Percentiles rank a stretch among this genome's conserved stretches.
Conservation (phyloP, 2,329 filamentous ascomycete genomes). For the Xylariaceae sp. region DNA sequence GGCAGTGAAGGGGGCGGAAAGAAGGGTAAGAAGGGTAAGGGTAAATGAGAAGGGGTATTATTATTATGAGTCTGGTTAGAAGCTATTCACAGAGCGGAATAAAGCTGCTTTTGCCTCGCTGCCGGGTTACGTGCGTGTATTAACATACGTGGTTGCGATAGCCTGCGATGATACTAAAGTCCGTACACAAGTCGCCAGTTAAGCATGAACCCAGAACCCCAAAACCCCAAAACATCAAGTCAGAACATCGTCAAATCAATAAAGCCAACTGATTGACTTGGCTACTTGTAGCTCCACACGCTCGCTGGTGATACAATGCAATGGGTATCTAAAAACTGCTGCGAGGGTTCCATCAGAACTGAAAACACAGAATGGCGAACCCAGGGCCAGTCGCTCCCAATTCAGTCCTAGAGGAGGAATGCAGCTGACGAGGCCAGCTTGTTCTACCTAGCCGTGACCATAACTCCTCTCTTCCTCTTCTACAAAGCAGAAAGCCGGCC, state of each 20-base stretch:
- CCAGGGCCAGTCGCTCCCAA: not conserved
- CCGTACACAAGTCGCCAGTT: not conserved
- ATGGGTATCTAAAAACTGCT: slow-evolving; percentile 22
- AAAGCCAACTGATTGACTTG: slow-evolving; percentile 5
- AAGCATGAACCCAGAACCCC: not conserved
- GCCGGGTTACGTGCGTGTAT: not conserved
- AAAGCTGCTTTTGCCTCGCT: not conserved
- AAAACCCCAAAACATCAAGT: not conserved
- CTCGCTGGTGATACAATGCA: slow-evolving; percentile 19
- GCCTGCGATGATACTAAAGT: not conserved
- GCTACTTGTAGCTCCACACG: slow-evolving; percentile 1
- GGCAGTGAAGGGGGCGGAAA: slow-evolving; percentile 33
- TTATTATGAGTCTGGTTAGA: not conserved
- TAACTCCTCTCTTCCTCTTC: not conserved
- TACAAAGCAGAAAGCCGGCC: slow-evolving; percentile 35
- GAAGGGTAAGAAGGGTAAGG: slow-evolving; percentile 50
- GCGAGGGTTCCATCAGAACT: not conserved
- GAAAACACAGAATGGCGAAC: not conserved
- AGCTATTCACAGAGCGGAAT: not conserved
- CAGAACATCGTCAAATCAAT: not conserved
- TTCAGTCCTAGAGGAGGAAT: not conserved
- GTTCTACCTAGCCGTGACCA: slow-evolving; percentile 4
- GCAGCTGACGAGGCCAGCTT: not conserved
- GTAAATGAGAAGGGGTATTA: slow-evolving; percentile 30
- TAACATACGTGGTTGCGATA: not conserved